Conservation (phyloP, 208 protist genomes). For the Trypanosoma conorhini region DNA sequence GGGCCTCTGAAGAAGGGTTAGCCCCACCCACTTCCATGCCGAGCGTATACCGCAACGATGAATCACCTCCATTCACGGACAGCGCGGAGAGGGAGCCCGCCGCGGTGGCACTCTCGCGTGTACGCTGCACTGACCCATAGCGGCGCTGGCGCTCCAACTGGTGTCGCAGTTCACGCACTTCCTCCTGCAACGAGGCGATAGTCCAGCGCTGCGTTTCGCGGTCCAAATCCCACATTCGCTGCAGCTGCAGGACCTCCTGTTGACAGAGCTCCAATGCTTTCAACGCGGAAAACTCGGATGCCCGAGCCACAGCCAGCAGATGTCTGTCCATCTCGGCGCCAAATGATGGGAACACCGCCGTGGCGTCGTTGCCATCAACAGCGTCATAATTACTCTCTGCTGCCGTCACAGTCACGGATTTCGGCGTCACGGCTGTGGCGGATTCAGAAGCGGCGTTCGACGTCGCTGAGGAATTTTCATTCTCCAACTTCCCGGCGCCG, state of each 20-base stretch:
- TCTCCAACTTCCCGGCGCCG: neutral
- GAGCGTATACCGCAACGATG: neutral
- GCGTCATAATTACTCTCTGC: neutral
- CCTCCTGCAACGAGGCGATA: slow-evolving; percentile 6
- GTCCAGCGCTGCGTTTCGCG: slow-evolving; percentile 1
- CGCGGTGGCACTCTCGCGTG: neutral
- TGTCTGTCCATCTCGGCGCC: neutral
- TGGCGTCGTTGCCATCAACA: neutral
- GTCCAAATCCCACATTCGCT: slow-evolving; percentile 12
- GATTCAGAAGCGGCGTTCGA: neutral
- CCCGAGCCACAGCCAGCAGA: slow-evolving; percentile 1
- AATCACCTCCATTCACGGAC: neutral
- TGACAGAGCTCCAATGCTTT: slow-evolving; percentile 14
- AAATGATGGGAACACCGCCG: neutral
- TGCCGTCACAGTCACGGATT: too few species aligned
- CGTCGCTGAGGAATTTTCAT: neutral
- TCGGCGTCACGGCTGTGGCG: neutral
- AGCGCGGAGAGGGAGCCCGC: neutral
- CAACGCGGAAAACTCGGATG: slow-evolving; percentile 10
- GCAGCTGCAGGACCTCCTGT: slow-evolving; percentile 16
- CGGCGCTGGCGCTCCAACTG: slow-evolving; percentile 1
- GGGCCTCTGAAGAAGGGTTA: neutral
- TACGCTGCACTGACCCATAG: too few species aligned
- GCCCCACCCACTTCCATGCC: neutral
- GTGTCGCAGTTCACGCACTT: neutral